Conservation (phyloP, 1,139 yeast species). For the Arxiozyma slooffiae region DNA sequence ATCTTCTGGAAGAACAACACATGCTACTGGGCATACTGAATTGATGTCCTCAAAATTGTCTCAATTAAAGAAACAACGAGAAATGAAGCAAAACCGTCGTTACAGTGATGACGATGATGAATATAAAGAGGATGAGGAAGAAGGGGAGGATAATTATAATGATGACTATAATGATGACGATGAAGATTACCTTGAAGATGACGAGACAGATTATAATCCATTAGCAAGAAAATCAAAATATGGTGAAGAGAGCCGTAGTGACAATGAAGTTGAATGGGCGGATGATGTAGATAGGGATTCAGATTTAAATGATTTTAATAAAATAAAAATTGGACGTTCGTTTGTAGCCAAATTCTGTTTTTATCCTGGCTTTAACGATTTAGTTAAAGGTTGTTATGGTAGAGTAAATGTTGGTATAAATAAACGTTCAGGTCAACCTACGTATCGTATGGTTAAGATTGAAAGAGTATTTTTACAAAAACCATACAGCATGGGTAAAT, state of each 20-base stretch:
- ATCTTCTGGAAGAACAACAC: conserved; percentile 26
- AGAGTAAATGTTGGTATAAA: conserved; percentile 72
- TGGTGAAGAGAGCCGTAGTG: conserved; percentile 28
- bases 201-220: conserved; percentile 34
- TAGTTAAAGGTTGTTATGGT: conserved; percentile 66
- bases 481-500: conserved; percentile 47
- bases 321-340: conserved; percentile 66
- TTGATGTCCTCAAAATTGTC: conserved; percentile 54
- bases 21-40: conserved; percentile 30
- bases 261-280: conserved; percentile 34
- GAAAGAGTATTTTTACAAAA: conserved; percentile 52
- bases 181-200: conserved; percentile 30
- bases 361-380: conserved; percentile 68
- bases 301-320: conserved; percentile 52
- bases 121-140: conserved; percentile 32
- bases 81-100: conserved; percentile 39
- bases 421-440: conserved; percentile 50
- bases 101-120: conserved; percentile 35
- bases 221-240: conserved; percentile 22
- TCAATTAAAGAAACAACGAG: conserved; percentile 80
- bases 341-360: conserved; percentile 66
- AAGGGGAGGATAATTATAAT: conserved; percentile 28
- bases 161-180: conserved; percentile 35
- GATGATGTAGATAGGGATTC: conserved; percentile 37
- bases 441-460: conserved; percentile 77